Percentiles rank a stretch among this genome's conserved stretches.
phyloP scores from a whole-genome alignment of 495 filamentous ascomycete species.

The Aspergillus panamensis region DNA sequence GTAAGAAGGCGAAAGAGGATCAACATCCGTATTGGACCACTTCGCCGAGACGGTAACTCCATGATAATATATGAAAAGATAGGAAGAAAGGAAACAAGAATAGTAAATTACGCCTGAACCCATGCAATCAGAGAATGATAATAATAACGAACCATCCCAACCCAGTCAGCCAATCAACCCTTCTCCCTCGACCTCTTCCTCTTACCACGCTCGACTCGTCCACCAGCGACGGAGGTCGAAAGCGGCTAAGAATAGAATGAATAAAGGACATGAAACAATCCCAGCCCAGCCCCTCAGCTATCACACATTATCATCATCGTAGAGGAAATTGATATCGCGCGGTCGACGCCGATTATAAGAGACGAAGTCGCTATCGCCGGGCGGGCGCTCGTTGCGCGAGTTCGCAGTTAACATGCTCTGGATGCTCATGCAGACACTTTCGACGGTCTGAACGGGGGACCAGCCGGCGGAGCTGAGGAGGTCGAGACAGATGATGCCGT shows the following conservation, averaged over 20 bases:
- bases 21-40: background rate
- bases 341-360: conserved; percentile 70
- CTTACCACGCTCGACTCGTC: background rate
- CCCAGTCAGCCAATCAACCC: background rate
- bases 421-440: conserved; percentile 95
- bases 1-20: background rate
- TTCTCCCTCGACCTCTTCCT: background rate
- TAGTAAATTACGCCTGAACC: background rate
- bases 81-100: conserved; percentile 1
- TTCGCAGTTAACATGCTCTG: conserved; percentile 98
- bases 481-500: conserved; percentile 97
- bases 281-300: background rate
- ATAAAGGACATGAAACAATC: background rate
- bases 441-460: conserved; percentile 94
- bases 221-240: background rate
- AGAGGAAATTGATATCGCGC: conserved; percentile 81
- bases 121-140: conserved; percentile 8
- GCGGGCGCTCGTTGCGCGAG: conserved; percentile 79
- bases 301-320: conserved; percentile 75
- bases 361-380: conserved; percentile 84
- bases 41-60: background rate
- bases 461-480: conserved; percentile 84
- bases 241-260: background rate
- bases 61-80: background rate
- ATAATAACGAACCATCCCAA: background rate